Percentiles rank a stretch among this genome's conserved stretches.
Evolutionary conservation across 768 basidiomycete genomes (phyloP).

Genomic region (Megacollybia marginata): DNA sequence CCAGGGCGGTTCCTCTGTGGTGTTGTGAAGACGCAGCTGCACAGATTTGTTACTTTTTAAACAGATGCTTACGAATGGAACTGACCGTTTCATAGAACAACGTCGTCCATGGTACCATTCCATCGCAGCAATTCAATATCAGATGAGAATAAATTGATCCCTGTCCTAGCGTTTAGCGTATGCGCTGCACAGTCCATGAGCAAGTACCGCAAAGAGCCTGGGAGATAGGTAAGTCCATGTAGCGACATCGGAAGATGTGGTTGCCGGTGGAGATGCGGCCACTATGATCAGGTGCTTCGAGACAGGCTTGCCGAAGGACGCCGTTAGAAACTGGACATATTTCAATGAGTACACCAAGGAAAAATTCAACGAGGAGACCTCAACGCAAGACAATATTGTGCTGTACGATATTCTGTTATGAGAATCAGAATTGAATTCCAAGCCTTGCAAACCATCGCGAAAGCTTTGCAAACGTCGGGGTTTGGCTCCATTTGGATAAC

Average conservation of each 20-base stretch:
- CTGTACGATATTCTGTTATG: neutral
- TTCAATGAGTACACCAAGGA: neutral
- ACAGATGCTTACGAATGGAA: neutral
- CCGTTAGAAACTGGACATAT: conserved; percentile 1
- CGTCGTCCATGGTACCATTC: conserved; percentile 36
- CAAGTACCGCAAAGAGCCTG: conserved; percentile 36
- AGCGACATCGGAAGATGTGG: conserved; percentile 21
- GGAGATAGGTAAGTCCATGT: conserved; percentile 36
- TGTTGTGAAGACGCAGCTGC: conserved; percentile 33
- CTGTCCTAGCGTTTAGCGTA: conserved; percentile 22
- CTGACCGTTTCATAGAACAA: conserved; percentile 43
- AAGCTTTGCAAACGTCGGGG: neutral
- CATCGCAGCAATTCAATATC: conserved; percentile 38
- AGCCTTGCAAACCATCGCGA: neutral
- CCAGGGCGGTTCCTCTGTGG: conserved; percentile 32
- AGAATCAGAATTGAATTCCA: neutral
- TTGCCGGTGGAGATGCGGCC: conserved; percentile 39
- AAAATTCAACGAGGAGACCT: neutral
- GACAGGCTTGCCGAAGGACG: neutral
- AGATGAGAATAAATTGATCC: conserved; percentile 51
- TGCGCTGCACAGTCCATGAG: conserved; percentile 11
- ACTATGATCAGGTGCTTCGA: conserved; percentile 31
- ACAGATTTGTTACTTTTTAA: conserved; percentile 1
- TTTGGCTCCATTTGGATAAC: neutral
- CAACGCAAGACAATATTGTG: neutral